Base-by-base conservation (phyloP, 2,329 filamentous ascomycete genomes). In the Talaromyces funiculosus region DNA sequence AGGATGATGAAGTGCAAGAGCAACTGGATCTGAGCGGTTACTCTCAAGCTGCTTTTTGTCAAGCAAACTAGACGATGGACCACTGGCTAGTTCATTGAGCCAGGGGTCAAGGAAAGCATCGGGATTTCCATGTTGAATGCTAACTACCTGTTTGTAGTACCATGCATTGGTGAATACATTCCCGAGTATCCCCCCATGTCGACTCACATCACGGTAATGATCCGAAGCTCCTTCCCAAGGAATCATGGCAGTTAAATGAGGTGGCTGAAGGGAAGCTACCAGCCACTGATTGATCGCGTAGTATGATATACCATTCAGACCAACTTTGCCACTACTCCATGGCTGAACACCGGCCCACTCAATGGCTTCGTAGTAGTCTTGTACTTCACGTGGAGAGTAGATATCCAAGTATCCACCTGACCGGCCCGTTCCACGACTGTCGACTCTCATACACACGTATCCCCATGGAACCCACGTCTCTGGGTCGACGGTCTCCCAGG, bases 201-300 rank as follows among this genome's bases (percentile, higher is more conserved):
- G 75, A 63, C 78, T 82, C 2, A 80, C 14, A 16, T 61, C 59
- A 9, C 81, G 71, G 67, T 83, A 84, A 64, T 80, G 81, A 62
- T 83, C 81, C 0, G 78, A 79, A 77, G 82, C 81, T 26, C 81
- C 81, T 68, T 83, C 81, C 80, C 73, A 81, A 0, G 80, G 80
- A 0, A 81, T 68, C 4, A 82, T 82, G 5, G 78, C 79, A 0
- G 77, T 72, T 1, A 82, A 65, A 2, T 54, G 47, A 5, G 35
- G 47, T 6, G 80, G 80, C 3, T 71, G 68, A 1, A 78, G 74
- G 2, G 80, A 78, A 0, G 80, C 80, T 0, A 81, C 79, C 0
- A 78, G 74, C 80, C 80, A 82, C 64, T 82, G 79, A 7, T 69
- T 76, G 2, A 70, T 78, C 2, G 77, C 78, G 49, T 80, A 82